Evolutionary conservation across 2,329 filamentous ascomycete species (phyloP).

Genomic region (Ophiocordyceps sinensis): DNA sequence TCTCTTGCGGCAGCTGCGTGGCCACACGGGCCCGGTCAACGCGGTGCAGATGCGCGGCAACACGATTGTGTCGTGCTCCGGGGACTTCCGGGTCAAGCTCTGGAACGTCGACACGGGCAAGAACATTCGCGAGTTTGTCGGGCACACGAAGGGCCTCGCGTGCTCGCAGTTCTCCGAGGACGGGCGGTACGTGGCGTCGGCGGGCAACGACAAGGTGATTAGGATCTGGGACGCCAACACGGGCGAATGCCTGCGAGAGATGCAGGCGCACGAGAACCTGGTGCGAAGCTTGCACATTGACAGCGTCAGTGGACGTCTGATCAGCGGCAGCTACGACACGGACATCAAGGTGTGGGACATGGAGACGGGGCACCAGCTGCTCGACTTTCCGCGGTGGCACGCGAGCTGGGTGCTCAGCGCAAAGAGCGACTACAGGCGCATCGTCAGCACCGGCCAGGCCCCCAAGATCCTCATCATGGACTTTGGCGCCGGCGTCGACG

Average conservation of each 20-base stretch:
- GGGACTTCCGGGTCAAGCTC: constrained; percentile 83
- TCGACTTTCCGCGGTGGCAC: constrained; percentile 90
- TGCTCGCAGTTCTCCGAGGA: constrained; percentile 96
- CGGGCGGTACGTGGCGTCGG: constrained; percentile 81
- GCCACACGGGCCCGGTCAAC: constrained; percentile 87
- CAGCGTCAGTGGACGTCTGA: constrained; percentile 66
- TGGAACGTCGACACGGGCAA: constrained; percentile 89
- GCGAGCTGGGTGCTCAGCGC: constrained; percentile 93
- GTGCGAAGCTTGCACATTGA: constrained; percentile 89
- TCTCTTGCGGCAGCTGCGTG: constrained; percentile 64
- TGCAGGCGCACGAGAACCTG: constrained; percentile 70
- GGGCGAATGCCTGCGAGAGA: constrained; percentile 66
- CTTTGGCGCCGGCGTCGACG: constrained; percentile 53
- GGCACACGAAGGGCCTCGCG: constrained; percentile 84
- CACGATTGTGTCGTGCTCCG: constrained; percentile 82
- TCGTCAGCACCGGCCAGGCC: constrained; percentile 90
- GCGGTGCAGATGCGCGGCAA: constrained; percentile 91
- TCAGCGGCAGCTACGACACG: constrained; percentile 89
- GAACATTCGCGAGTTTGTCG: constrained; percentile 78
- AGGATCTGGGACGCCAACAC: constrained; percentile 93
- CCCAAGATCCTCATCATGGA: constrained; percentile 87
- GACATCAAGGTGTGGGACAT: constrained; percentile 93
- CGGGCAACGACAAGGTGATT: constrained; percentile 89
- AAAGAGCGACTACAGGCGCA: constrained; percentile 87
- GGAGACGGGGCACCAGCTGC: constrained; percentile 59